Conservation (phyloP, 192 early-diverging fungal genomes). For the Mortierella claussenii region DNA sequence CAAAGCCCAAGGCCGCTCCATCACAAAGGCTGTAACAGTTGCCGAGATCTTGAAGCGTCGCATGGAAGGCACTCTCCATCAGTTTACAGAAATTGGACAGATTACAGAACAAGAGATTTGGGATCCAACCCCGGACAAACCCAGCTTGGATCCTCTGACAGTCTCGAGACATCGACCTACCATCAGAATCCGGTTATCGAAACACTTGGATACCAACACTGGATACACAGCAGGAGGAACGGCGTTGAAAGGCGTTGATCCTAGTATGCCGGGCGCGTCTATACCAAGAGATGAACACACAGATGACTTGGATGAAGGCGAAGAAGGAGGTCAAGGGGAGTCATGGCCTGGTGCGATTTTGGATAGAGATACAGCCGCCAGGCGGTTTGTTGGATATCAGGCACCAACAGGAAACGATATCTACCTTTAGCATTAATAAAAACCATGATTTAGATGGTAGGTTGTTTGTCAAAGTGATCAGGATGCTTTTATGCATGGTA, state of each 20-base stretch:
- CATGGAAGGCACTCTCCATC: slow-evolving; percentile 60
- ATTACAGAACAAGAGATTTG: slow-evolving; percentile 44
- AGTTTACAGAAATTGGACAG: slow-evolving; percentile 65
- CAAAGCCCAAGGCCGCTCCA: slow-evolving; percentile 58
- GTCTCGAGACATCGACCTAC: slow-evolving; percentile 42
- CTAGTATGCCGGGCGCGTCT: slow-evolving; percentile 19
- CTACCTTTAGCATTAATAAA: slow-evolving; percentile 20
- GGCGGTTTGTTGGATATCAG: slow-evolving; percentile 46
- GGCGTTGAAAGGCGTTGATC: slow-evolving; percentile 11
- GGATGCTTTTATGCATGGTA: too few species aligned
- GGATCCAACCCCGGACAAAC: slow-evolving; percentile 42
- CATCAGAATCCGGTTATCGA: slow-evolving; percentile 40
- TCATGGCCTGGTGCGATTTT: slow-evolving; percentile 43
- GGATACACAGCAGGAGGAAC: neutral
- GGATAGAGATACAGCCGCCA: slow-evolving; percentile 38
- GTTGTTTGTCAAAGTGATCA: too few species aligned
- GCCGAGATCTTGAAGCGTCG: slow-evolving; percentile 74
- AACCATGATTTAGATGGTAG: too few species aligned
- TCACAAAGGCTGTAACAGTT: slow-evolving; percentile 73
- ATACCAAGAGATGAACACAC: slow-evolving; percentile 37
- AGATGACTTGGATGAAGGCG: slow-evolving; percentile 7
- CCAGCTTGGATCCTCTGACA: slow-evolving; percentile 36
- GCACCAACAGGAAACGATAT: slow-evolving; percentile 50
- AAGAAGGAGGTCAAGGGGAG: slow-evolving; percentile 15
- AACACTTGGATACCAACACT: slow-evolving; percentile 5